Evolutionary conservation across 179 eudicot species (phyloP).

Genomic region (Beta macrorhiza): DNA sequence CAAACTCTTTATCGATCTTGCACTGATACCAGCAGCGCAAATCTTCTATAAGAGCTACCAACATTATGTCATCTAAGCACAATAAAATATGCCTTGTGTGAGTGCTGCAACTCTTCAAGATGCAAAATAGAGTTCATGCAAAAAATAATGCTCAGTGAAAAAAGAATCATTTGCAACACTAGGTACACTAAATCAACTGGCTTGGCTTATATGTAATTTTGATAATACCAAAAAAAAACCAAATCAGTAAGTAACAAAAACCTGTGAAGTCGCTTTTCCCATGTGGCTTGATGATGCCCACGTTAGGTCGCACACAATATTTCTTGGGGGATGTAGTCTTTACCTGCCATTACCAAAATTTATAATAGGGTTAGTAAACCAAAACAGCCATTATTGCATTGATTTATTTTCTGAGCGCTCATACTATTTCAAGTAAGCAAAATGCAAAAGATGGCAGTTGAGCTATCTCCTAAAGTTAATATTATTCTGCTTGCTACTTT

Average conservation of each 20-base stretch:
- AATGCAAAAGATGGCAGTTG: not conserved
- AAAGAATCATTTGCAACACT: not conserved
- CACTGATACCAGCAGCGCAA: not conserved
- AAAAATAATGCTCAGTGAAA: not conserved
- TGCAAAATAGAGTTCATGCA: not conserved
- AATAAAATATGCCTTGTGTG: not conserved
- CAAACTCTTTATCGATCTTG: not conserved
- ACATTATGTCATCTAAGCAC: not conserved
- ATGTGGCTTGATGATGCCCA: constrained; percentile 67
- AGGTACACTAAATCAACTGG: not conserved
- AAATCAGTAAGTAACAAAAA: constrained; percentile 22
- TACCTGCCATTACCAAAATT: constrained; percentile 50
- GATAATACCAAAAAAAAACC: not conserved
- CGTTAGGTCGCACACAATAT: constrained; percentile 80
- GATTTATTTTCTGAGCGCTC: not conserved
- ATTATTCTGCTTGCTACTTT: not conserved
- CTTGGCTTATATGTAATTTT: not conserved
- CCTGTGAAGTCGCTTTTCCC: constrained; percentile 68
- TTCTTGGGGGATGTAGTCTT: constrained; percentile 92
- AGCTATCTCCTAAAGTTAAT: not conserved
- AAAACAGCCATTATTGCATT: not conserved
- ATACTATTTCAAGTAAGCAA: not conserved
- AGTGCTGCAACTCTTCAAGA: not conserved
- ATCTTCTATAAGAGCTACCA: not conserved
- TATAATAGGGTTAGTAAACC: not conserved